Base-by-base conservation (phyloP, 2,329 filamentous ascomycete species). In the Colletotrichum sp. region DNA sequence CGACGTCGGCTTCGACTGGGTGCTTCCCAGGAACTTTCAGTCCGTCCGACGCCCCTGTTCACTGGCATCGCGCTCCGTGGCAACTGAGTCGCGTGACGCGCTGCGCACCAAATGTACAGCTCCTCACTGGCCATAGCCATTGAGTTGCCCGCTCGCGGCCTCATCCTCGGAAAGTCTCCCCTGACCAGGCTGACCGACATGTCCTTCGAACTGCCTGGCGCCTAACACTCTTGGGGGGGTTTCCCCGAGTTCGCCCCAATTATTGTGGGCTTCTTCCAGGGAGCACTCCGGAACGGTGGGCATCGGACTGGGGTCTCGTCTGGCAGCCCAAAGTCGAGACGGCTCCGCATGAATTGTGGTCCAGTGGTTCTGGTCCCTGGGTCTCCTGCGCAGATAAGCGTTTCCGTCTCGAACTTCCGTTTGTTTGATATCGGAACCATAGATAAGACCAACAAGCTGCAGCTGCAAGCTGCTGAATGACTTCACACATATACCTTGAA, bases 161-260 rank as follows among this genome's bases (percentile, higher is more conserved):
- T 44, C 30, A 59, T 64, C 39, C 57, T 44, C 39, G 63, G 39
- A 28, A 61, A n/a, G 13, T 36, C 16, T 34, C 55, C 73, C 64
- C 48, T 73, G 70, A 52, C 39, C 70, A 52, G 64, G 57, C 48
- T 73, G 70, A 60, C 39, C 70, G 57, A 69, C 39, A 71, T 12
- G 34, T 48, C 64, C 19, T 63, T 63, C 22, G 57, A 30, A 36
- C 39, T 15, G 55, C 48, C 36, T 52, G 30, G 36, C 28, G 63
- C 39, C 59, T 65, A 66, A 75, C 73, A n/a, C 63, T 64, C 69
- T 68, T 72, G 70, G 64, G 22, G 22, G 36, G 34, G 32, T 63
- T 75, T 73, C 64, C 70, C 73, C 73, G 73, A 75, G 44, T 28
- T 73, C 64, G 63, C 70, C 70, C 63, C 64, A 72, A 60, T 60